phyloP scores from a whole-genome alignment of 2,329 filamentous ascomycete genomes.

The Nemania sp. region DNA sequence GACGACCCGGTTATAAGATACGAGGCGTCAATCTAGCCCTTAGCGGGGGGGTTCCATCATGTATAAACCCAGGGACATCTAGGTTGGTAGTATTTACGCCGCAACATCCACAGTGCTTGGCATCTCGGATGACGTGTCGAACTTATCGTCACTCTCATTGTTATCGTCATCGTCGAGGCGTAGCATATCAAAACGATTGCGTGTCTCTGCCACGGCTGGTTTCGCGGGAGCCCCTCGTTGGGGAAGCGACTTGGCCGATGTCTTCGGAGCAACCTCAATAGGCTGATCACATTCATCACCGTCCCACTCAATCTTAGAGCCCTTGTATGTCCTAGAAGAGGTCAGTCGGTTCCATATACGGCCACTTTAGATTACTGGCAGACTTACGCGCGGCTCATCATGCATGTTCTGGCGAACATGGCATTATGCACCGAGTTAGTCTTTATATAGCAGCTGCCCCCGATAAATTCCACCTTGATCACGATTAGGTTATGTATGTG shows the following conservation, averaged over 20 bases:
- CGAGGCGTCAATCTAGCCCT: neutral
- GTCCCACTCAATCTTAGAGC: conserved; percentile 71
- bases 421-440: conserved; percentile 80
- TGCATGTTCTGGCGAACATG: conserved; percentile 75
- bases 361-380: conserved; percentile 1
- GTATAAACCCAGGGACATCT: neutral
- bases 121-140: conserved; percentile 41
- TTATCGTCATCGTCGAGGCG: conserved; percentile 40
- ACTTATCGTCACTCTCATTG: conserved; percentile 38
- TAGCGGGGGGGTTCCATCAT: neutral
- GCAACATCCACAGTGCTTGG: conserved; percentile 34
- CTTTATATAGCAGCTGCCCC: conserved; percentile 67
- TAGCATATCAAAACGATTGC: conserved; percentile 39
- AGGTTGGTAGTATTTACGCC: conserved; percentile 19
- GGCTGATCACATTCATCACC: conserved; percentile 73
- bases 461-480: conserved; percentile 64
- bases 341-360: conserved; percentile 37
- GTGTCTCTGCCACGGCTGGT: conserved; percentile 18
- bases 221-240: conserved; percentile 20
- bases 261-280: conserved; percentile 45
- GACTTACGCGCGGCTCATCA: conserved; percentile 66
- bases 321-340: conserved; percentile 65
- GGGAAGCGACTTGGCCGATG: conserved; percentile 20
- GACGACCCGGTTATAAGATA: neutral
- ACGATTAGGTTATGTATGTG: conserved; percentile 82